Percentiles rank a stretch among this genome's conserved stretches.
These are phyloP conservation scores for Boletellus ananas DNA, from an alignment of 768 basidiomycete genomes.

Conservation along the genomic window DNA sequence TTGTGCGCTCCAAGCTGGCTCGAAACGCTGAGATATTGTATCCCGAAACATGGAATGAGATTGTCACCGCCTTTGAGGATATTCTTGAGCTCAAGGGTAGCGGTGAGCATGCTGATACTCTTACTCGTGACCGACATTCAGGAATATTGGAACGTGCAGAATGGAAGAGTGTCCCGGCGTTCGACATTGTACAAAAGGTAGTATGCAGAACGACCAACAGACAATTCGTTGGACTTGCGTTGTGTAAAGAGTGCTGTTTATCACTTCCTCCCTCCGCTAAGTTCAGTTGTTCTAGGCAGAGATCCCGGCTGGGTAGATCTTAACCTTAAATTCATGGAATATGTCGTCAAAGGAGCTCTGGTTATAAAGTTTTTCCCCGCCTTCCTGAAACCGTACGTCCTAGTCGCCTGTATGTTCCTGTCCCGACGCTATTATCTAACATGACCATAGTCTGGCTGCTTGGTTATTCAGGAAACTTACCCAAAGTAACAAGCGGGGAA, in stretches of 20 bases:
- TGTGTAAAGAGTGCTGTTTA: slow-evolving; percentile 31
- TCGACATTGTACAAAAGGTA: slow-evolving; percentile 30
- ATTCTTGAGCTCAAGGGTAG: slow-evolving; percentile 23
- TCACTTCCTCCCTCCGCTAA: not conserved
- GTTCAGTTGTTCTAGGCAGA: slow-evolving; percentile 29
- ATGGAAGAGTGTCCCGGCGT: slow-evolving; percentile 34
- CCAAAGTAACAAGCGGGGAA: slow-evolving; percentile 1
- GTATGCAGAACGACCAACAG: slow-evolving; percentile 43
- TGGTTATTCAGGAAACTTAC: slow-evolving; percentile 7
- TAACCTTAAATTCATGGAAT: slow-evolving; percentile 20
- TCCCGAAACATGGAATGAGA: slow-evolving; percentile 42
- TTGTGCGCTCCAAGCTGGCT: slow-evolving; percentile 30
- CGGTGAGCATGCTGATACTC: slow-evolving; percentile 1
- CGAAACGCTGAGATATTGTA: slow-evolving; percentile 37
- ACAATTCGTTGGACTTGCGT: slow-evolving; percentile 45
- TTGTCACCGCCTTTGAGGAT: slow-evolving; percentile 37
- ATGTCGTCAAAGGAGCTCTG: slow-evolving; percentile 14
- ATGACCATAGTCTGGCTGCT: slow-evolving; percentile 15
- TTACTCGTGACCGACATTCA: not conserved
- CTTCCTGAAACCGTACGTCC: slow-evolving; percentile 30
- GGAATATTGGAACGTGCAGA: slow-evolving; percentile 21
- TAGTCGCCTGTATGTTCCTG: not conserved
- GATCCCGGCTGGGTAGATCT: slow-evolving; percentile 29
- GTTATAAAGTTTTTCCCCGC: slow-evolving; percentile 30
- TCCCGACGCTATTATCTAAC: not conserved